Base-by-base conservation (phyloP, 139 green algal species). In the Zygnema circumcarinatum region DNA sequence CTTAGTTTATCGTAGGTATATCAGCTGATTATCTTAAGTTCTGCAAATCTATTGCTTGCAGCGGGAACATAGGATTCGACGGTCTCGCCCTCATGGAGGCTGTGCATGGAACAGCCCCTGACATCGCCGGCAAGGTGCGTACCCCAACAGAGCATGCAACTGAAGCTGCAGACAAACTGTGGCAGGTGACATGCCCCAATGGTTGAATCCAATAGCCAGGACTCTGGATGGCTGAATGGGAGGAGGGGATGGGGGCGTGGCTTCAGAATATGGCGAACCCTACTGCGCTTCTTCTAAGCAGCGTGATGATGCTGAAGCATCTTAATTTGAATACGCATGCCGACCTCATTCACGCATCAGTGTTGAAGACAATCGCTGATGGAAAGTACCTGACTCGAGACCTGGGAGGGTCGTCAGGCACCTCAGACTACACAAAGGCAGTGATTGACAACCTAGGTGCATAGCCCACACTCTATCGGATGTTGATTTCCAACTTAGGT, bases 261-360 rank as follows among this genome's bases (percentile, higher is more conserved):
- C n/a, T n/a, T n/a, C 93, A 97, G 90, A 94, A 98, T 93, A 84
- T 94, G 87, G 96, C 96, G 82, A 99, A 99, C 93, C 96, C 96
- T 62, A 99, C 96, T 0, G 96, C 96, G 25, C 92, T 99, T 89
- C 91, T 98, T 75, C 91, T 99, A 82, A 95, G 89, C 21, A 91
- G 92, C 25, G 93, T 94, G 52, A 98, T 99, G 96, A 98, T 99
- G 96, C 92, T 99, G 75, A 92, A 95, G 36, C 96, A 98, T 92
- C 86, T 98, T 21, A 91, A 90, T 29, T 76, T 95, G 38, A 88
- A 42, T 32, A 79, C 87, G n/a, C 67, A 93, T 3, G 95, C 92
- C 21, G 88, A 93, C 40, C 47, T 31, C 52, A 96, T 98, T 67
- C 94, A 98, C 90, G 90, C 92, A 1, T 94, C 96, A 2, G 87